Percentiles rank a stretch among this genome's conserved stretches.
Conservation (phyloP, 148 eudicot species). For the Silene conica region DNA sequence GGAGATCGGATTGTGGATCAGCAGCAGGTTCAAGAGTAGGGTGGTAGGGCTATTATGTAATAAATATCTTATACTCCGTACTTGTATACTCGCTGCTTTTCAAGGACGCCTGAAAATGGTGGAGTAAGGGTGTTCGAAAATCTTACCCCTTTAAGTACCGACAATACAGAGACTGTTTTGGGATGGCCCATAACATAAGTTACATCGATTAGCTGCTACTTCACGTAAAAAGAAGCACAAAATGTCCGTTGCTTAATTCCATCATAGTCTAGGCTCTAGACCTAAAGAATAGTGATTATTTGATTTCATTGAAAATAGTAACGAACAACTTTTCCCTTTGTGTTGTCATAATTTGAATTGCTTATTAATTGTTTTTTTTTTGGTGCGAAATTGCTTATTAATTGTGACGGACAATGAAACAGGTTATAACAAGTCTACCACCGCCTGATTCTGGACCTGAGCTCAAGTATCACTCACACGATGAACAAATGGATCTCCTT, state of each 20-base stretch:
- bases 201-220: no score
- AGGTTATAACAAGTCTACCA: constrained; percentile 94
- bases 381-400: neutral
- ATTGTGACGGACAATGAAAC: neutral
- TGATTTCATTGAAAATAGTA: neutral
- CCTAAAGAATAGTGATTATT: neutral
- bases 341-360: neutral
- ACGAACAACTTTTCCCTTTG: neutral
- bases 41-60: neutral
- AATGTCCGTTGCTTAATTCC: no score
- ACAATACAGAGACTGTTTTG: no score
- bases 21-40: neutral
- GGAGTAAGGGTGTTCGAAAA: no score
- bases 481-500: constrained; percentile 71
- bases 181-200: no score
- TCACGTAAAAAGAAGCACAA: no score
- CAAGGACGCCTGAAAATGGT: no score
- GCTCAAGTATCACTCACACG: constrained; percentile 55
- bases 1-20: neutral
- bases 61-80: no score
- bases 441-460: constrained; percentile 71
- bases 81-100: no score
- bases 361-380: neutral
- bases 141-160: no score
- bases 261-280: no score